phyloP scores from a whole-genome alignment of 2,329 filamentous ascomycete genomes.

The Kalaharituber pfeilii region DNA sequence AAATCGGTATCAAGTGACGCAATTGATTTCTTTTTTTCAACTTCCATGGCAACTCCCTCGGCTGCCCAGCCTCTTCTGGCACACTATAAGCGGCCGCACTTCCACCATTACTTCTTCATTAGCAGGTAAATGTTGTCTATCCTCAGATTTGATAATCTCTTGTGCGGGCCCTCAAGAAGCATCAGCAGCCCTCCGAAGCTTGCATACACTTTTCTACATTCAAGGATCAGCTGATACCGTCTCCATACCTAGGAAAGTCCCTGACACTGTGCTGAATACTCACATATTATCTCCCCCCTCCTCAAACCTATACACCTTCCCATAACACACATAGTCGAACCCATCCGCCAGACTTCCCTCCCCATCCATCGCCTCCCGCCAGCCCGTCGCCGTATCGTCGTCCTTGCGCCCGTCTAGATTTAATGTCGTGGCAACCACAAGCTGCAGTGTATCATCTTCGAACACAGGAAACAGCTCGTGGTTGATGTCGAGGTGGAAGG shows the following conservation, averaged over 20 bases:
- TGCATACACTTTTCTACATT: constrained; percentile 67
- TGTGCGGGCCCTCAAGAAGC: constrained; percentile 82
- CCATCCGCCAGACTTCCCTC: constrained; percentile 53
- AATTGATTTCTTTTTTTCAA: no score
- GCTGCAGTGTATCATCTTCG: constrained; percentile 56
- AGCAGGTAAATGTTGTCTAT: constrained; percentile 91
- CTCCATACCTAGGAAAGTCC: background rate
- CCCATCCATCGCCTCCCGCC: constrained; percentile 49
- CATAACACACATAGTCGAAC: constrained; percentile 76
- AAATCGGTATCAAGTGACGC: no score
- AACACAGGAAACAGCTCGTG: constrained; percentile 70
- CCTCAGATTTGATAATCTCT: constrained; percentile 78
- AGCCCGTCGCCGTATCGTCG: constrained; percentile 42
- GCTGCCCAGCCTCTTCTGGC: no score
- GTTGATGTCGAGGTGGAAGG: constrained; percentile 82
- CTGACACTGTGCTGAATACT: constrained; percentile 27
- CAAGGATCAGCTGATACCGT: constrained; percentile 5
- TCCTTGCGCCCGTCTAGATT: constrained; percentile 53
- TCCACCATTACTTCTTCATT: constrained; percentile 88
- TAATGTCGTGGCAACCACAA: constrained; percentile 71
- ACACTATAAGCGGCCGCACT: no score
- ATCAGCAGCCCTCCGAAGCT: constrained; percentile 87
- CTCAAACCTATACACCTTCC: constrained; percentile 78
- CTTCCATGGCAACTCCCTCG: no score
- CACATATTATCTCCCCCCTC: constrained; percentile 75